Base-by-base conservation (phyloP, 768 basidiomycete species). In the Boletus vinaceobasis region DNA sequence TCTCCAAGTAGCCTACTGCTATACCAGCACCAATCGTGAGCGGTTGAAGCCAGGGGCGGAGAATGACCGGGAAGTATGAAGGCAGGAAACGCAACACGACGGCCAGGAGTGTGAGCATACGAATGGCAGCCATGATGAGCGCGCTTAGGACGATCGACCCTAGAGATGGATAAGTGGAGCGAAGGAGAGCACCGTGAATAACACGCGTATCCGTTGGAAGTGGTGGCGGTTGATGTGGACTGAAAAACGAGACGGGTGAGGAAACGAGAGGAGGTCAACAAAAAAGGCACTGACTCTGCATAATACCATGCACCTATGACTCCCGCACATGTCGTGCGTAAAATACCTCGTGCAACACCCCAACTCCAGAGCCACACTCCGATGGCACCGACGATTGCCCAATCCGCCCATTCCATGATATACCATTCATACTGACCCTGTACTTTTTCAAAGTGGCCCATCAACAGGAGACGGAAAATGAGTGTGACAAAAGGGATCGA, bases 231-330 rank as follows among this genome's bases (percentile, higher is more conserved):
- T 65, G 53, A 26, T 56, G 48, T 19, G 58, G 60, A 33, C 71
- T 73, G 42, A 29, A 44, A 21, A 59, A 48, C 7, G 19, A n/a
- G n/a, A 53, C 51, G 27, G 47, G 43, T 57, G 43, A 57, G 57
- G 11, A 37, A 23, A 45, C 48, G 7, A n/a, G 23, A 1, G 15
- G 52, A 39, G 27, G 14, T 45, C n/a, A 26, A 36, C 11, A 27
- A 45, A 5, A 5, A 45, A 7, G 9, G 27, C 11, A 50, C 83
- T 64, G 61, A 86, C 80, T 83, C 76, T 29, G 81, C 68, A 71
- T 92, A 96, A 67, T 96, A 97, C 94, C 94, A 98, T 43, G 87
- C 85, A 2, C 93, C 94, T 33, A 98, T 82, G 5, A 94, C 90
- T 31, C 86, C 87, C 0, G 92, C 86, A 53, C 85, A 83, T 3